phyloP scores from a whole-genome alignment of 1,139 yeast species.

The Geotrichum citri-aurantii region DNA sequence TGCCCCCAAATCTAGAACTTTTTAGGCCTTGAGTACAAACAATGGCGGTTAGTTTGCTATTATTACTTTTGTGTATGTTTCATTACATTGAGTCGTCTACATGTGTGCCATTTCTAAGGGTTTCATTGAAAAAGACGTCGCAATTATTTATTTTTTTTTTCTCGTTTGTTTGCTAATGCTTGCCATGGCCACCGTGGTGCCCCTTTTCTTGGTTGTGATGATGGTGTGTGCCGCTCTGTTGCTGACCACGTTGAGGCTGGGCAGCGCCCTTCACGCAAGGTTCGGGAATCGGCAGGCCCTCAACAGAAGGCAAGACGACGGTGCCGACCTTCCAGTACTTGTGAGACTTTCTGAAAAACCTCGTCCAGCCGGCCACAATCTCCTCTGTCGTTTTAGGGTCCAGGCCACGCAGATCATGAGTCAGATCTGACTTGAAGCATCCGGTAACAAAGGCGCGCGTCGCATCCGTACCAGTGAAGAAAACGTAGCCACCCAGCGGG shows the following conservation, averaged over 20 bases:
- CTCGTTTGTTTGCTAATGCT: too few relatives aligned
- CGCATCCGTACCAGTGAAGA: conserved; percentile 63
- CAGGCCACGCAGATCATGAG: conserved; percentile 65
- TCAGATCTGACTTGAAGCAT: conserved; percentile 53
- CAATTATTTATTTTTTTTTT: too few relatives aligned
- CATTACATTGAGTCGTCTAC: not conserved
- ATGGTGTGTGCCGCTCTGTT: not conserved
- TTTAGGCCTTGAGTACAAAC: too few relatives aligned
- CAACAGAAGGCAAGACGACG: conserved; percentile 39
- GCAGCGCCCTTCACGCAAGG: conserved; percentile 12
- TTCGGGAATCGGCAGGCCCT: conserved; percentile 13
- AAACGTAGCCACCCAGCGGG: conserved; percentile 55
- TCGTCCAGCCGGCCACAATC: conserved; percentile 46
- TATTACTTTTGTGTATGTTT: not conserved
- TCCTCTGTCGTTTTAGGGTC: conserved; percentile 32
- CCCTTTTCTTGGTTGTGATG: not conserved
- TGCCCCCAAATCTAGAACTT: too few relatives aligned
- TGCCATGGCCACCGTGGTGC: too few relatives aligned
- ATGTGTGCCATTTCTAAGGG: not conserved
- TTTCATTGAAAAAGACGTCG: too few relatives aligned
- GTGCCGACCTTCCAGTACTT: conserved; percentile 63
- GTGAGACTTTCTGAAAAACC: conserved; percentile 43
- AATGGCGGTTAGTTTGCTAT: not conserved
- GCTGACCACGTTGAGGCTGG: conserved; percentile 5
- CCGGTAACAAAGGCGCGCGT: conserved; percentile 77